Evolutionary conservation across 768 basidiomycete species (phyloP).

Genomic region (Zangia roseola): DNA sequence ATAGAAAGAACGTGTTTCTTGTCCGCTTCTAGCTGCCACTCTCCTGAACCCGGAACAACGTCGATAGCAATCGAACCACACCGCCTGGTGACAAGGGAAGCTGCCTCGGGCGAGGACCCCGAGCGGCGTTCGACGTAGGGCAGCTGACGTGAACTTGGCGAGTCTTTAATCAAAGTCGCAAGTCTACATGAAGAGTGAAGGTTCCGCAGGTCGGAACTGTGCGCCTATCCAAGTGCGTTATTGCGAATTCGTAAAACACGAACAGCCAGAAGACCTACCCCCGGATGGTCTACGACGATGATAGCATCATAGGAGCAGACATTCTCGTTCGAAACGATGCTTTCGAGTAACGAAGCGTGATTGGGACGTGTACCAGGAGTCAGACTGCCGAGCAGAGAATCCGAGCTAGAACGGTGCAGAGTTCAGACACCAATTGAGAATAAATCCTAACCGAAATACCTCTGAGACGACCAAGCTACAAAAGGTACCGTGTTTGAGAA

Average conservation of each 20-base stretch:
- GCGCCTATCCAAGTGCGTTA: slow-evolving; percentile 45
- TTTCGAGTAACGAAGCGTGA: slow-evolving; percentile 40
- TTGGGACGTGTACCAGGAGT: slow-evolving; percentile 32
- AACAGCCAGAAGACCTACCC: slow-evolving; percentile 45
- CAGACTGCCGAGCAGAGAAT: slow-evolving; percentile 41
- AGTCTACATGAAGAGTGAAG: slow-evolving; percentile 54
- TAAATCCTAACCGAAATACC: slow-evolving; percentile 35
- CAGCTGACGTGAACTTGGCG: slow-evolving; percentile 59
- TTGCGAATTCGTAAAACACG: background rate
- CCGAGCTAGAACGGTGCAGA: slow-evolving; percentile 39
- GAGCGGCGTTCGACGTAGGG: slow-evolving; percentile 49
- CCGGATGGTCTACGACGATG: slow-evolving; percentile 68
- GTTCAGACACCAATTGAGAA: background rate
- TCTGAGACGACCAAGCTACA: slow-evolving; percentile 69
- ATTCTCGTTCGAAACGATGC: slow-evolving; percentile 42
- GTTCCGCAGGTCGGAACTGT: slow-evolving; percentile 70
- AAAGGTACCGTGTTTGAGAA: slow-evolving; percentile 65
- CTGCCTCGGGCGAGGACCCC: slow-evolving; percentile 35
- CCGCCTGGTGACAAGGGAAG: slow-evolving; percentile 44
- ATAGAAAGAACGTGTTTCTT: slow-evolving; percentile 58
- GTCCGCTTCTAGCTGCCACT: slow-evolving; percentile 34
- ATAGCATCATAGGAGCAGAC: slow-evolving; percentile 67
- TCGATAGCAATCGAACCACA: slow-evolving; percentile 53
- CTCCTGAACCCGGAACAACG: slow-evolving; percentile 39
- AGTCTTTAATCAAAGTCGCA: slow-evolving; percentile 42